Evolutionary conservation across 805 yeast species (phyloP), one percentile per base, ranked within the genome.

Genomic region (Candida sanyiensis): DNA sequence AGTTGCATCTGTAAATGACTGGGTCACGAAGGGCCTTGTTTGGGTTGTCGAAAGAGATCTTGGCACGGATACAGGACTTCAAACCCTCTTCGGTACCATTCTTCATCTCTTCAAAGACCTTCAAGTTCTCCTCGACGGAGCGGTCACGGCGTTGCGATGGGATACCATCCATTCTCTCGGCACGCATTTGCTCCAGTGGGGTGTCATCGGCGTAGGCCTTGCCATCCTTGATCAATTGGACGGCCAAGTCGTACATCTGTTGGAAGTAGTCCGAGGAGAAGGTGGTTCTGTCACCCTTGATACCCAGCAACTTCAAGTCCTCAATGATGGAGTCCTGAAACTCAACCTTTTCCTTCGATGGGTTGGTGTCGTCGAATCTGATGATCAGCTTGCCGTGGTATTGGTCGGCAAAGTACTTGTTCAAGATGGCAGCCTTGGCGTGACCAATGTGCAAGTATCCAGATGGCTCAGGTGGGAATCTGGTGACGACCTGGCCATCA

Each of bases 401-500:
- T 58, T 77, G 83, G 54, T 86, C 81, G 35, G 99, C 98, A 69
- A 93, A 90, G 69, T 89, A 90, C 66, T 93, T 93, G 70, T 93
- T 93, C 61, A 93, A 75, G 43, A 93, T 73, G 39, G 99, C 99
- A 46, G 98, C 98, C 67, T 93, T 93, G 45, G 96, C 98, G 61
- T 93, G 99, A 52, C 99, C 99, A 66, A 93, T 93, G 67, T 93
- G 99, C 66, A 93, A 75, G 66, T 89, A 93, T 68, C 99, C 99
- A 67, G 95, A 85, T 44, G 99, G 99, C 70, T 93, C 99, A 49
- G 99, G 99, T 43, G 96, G 98, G 79, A 93, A 93, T 69, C 99
- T 83, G 39, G 98, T 94, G 39, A 94, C 97, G 42, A 93, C 99
- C 65, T 89, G 70, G 49, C 99, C 99, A 42, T 83, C 79, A 56